phyloP scores from a whole-genome alignment of 345 rosid genomes.

The Kandelia obovata region DNA sequence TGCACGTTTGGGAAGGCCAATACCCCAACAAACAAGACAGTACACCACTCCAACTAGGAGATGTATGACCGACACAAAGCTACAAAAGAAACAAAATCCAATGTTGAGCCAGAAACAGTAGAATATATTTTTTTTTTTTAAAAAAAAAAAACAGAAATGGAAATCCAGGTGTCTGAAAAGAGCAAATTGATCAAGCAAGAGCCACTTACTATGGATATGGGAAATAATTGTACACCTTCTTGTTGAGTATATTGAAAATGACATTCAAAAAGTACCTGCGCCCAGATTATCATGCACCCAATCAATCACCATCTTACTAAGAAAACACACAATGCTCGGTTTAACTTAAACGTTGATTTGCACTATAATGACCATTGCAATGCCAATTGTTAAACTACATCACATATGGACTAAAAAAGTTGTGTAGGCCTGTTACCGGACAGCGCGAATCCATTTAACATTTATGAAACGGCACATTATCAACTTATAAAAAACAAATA shows the following conservation, averaged over 20 bases:
- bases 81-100: constrained; percentile 19
- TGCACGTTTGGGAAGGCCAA: constrained; percentile 95
- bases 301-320: neutral
- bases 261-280: constrained; percentile 88
- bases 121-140: too few species aligned
- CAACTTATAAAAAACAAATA: neutral
- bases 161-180: too few species aligned
- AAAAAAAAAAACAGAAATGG: neutral
- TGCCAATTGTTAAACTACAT: neutral
- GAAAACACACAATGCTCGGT: too few species aligned
- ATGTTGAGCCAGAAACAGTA: neutral
- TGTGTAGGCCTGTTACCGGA: too few species aligned
- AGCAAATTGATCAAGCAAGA: neutral
- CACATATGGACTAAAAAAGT: too few species aligned
- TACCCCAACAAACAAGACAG: constrained; percentile 84
- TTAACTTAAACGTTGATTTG: neutral
- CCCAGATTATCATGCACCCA: neutral
- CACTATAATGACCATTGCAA: neutral
- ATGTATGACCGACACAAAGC: constrained; percentile 93
- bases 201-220: constrained; percentile 88
- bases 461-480: too few species aligned
- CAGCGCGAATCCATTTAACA: neutral
- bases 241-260: constrained; percentile 94
- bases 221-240: constrained; percentile 97
- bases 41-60: constrained; percentile 87